phyloP scores from a whole-genome alignment of 345 rosid species.

The Euclidium syriacum region DNA sequence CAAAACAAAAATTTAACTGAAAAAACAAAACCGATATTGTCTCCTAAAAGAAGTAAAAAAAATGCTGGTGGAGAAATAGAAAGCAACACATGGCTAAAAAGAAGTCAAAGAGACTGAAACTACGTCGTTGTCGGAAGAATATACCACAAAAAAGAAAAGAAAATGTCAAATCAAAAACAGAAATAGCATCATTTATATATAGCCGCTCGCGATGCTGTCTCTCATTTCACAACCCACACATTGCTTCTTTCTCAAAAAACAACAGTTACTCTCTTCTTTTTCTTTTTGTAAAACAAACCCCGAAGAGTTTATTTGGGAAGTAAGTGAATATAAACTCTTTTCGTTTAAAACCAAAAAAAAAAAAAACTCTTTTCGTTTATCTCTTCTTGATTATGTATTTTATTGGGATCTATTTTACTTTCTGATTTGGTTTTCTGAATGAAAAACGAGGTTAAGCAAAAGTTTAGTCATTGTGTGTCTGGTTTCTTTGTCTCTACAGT shows the following conservation, averaged over 20 bases:
- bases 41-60: conserved; percentile 21
- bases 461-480: background rate
- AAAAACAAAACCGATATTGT: conserved; percentile 6
- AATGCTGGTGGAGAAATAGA: background rate
- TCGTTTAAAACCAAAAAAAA: too few species aligned
- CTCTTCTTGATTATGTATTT: background rate
- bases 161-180: conserved; percentile 23
- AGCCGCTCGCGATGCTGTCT: conserved; percentile 13
- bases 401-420: background rate
- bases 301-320: background rate
- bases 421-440: background rate
- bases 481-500: background rate
- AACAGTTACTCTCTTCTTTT: background rate
- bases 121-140: conserved; percentile 27
- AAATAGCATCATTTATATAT: conserved; percentile 19
- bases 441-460: conserved; percentile 3
- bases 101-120: conserved; percentile 12
- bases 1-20: background rate
- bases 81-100: background rate
- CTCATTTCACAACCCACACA: conserved; percentile 14
- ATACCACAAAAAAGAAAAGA: conserved; percentile 14
- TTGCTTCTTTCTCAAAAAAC: background rate
- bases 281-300: background rate
- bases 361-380: conserved; percentile 13
- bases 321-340: background rate